These are phyloP conservation scores for Arachis monticola DNA, from an alignment of 331 rosid genomes.

Conservation along the genomic window DNA sequence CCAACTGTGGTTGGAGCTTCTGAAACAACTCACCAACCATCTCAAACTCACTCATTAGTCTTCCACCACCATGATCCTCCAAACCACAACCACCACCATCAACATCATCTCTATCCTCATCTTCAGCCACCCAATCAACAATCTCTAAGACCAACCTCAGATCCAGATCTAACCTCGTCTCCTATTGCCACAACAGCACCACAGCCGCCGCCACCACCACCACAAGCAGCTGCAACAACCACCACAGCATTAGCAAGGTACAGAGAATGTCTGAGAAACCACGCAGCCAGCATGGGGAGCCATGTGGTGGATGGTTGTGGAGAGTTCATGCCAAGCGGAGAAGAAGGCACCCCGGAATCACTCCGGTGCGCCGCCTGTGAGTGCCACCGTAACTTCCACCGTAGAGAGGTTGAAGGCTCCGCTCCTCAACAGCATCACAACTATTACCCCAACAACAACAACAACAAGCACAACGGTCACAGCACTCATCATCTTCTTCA, in stretches of 20 bases:
- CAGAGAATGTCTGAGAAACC: conserved; percentile 84
- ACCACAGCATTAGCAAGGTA: conserved; percentile 44
- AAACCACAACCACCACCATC: conserved; percentile 45
- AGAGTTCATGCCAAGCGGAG: conserved; percentile 93
- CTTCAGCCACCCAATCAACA: conserved; percentile 34
- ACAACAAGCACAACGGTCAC: conserved; percentile 15
- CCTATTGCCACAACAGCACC: conserved; percentile 38
- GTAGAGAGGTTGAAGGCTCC: conserved; percentile 66
- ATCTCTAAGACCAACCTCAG: conserved; percentile 49
- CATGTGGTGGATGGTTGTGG: conserved; percentile 92
- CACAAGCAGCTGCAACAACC: neutral
- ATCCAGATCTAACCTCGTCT: conserved; percentile 54
- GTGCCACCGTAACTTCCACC: conserved; percentile 89
- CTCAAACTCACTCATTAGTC: conserved; percentile 40
- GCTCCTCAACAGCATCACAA: conserved; percentile 15
- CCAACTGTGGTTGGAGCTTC: conserved; percentile 38
- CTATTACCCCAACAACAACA: neutral
- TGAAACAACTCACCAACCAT: conserved; percentile 47
- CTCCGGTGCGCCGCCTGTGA: conserved; percentile 89
- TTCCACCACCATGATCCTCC: conserved; percentile 35
- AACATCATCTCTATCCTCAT: conserved; percentile 35
- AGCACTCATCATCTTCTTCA: conserved; percentile 13
- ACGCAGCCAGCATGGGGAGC: conserved; percentile 90
- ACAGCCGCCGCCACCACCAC: neutral
- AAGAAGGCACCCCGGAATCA: conserved; percentile 61